Conservation (phyloP, 2,329 filamentous ascomycete genomes). For the Sporothrix mexicana region DNA sequence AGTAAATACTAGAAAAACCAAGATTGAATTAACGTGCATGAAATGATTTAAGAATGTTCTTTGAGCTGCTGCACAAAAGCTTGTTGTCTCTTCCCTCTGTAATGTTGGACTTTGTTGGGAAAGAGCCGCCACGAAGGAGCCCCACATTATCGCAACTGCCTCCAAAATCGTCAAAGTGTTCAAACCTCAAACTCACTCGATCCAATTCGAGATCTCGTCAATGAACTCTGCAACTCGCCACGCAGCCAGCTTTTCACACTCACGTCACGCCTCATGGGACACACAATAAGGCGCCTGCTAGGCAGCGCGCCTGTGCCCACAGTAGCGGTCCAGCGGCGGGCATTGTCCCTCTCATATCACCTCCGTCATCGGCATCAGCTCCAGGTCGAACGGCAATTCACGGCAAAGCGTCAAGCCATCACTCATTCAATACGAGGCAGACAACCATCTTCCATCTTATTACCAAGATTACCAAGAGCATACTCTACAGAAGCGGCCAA, state of each 20-base stretch:
- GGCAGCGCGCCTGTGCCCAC: not conserved
- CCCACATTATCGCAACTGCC: slow-evolving; percentile 7
- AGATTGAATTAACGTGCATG: too few species aligned
- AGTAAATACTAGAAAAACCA: too few species aligned
- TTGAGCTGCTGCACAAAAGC: too few species aligned
- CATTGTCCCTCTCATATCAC: not conserved
- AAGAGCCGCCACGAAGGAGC: not conserved
- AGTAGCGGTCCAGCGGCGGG: not conserved
- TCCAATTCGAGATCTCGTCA: too few species aligned
- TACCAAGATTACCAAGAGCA: too few species aligned
- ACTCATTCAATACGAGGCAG: not conserved
- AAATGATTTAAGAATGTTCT: too few species aligned
- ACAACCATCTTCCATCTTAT: too few species aligned
- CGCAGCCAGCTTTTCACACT: not conserved
- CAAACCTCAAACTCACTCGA: not conserved
- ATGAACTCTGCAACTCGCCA: not conserved
- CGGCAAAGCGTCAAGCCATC: not conserved
- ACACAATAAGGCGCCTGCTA: not conserved
- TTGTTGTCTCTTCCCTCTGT: too few species aligned
- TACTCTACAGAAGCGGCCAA: not conserved
- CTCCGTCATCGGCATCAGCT: not conserved
- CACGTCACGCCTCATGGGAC: not conserved
- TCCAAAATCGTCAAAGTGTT: not conserved
- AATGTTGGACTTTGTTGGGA: not conserved
- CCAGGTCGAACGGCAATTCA: not conserved